Conservation (phyloP, 345 rosid species). For the Corchorus olitorius region DNA sequence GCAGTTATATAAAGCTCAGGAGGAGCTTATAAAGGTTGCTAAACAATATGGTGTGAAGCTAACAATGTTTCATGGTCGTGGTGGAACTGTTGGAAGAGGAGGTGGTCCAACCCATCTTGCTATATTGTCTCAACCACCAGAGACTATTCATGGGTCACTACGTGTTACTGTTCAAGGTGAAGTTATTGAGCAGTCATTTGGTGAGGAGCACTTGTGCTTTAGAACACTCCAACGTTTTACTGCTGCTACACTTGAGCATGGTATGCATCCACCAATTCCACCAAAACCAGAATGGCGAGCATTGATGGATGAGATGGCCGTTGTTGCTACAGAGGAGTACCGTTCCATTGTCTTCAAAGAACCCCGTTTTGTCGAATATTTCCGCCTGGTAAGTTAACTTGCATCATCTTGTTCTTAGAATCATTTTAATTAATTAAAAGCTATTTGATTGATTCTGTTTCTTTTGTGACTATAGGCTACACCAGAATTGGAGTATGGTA, state of each 20-base stretch:
- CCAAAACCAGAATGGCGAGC: slow-evolving; percentile 98
- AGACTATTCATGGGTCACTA: slow-evolving; percentile 89
- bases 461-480: slow-evolving; percentile 69
- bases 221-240: slow-evolving; percentile 96
- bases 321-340: slow-evolving; percentile 87
- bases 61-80: slow-evolving; percentile 99
- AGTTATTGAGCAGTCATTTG: slow-evolving; percentile 95
- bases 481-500: slow-evolving; percentile 95
- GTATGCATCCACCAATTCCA: slow-evolving; percentile 89
- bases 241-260: slow-evolving; percentile 97
- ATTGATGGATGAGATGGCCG: slow-evolving; percentile 88
- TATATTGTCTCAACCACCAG: slow-evolving; percentile 99
- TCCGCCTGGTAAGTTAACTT: slow-evolving; percentile 77
- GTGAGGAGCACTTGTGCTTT: slow-evolving; percentile 92
- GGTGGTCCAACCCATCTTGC: slow-evolving; percentile 99
- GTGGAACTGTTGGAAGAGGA: slow-evolving; percentile 99
- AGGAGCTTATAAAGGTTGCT: slow-evolving; percentile 90
- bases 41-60: slow-evolving; percentile 85
- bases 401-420: not conserved
- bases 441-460: slow-evolving; percentile 13
- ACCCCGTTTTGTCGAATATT: slow-evolving; percentile 94
- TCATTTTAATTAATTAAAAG: slow-evolving; percentile 9
- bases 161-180: slow-evolving; percentile 98
- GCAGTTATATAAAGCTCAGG: slow-evolving; percentile 98
- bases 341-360: slow-evolving; percentile 89